Base-by-base conservation (phyloP, 2,329 filamentous ascomycete genomes). In the Hymenoscyphus occultus region DNA sequence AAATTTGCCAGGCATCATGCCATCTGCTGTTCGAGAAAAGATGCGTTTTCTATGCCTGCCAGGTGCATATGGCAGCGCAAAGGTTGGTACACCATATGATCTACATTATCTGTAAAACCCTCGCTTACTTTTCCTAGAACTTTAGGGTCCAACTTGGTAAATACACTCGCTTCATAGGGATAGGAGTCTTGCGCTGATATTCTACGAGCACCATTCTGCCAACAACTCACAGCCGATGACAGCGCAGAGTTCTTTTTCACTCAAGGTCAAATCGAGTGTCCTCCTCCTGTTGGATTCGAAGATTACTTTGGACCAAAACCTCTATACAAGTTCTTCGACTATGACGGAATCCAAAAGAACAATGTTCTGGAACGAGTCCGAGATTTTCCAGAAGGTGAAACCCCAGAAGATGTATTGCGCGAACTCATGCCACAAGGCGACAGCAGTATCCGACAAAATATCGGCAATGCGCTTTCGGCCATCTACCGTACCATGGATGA, bases 41-140 rank as follows among this genome's bases (percentile, higher is more conserved):
- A 86, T 86, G 83, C 83, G 78, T 68, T 82, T 86, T 62, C 75
- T 86, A 22, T 86, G 84, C 72, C 77, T 86, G 2, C 83, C 84
- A 39, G 84, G 84, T 62, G 82, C 84, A 31, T 86, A 82, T 73
- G 83, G 84, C 62, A 86, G 82, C 75, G 81, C 83, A 61, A 79
- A 81, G 70, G 82, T 83, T 16, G 22, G 76, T 79, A 28, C 28
- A 28, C 28, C 28, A 28, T 28, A 75, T 14, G 39, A 2, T 19
- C 48, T 40, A 28, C 31, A 7, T 16, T 16, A 9, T 31, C 32
- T 32, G 9, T n/a, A 19, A 16, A n/a, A 39, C 16, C 6, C 22
- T 31, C 9, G 7, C 40, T 42, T 39, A 4, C 35, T 13, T 51
- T 54, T 28, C 56, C 40, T 65, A 86, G 83, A 84, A 84, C 77